Evolutionary conservation across 352 stramenopile species (phyloP), one percentile per base, ranked within the genome.

Genomic region (Globisporangium viniferum): DNA sequence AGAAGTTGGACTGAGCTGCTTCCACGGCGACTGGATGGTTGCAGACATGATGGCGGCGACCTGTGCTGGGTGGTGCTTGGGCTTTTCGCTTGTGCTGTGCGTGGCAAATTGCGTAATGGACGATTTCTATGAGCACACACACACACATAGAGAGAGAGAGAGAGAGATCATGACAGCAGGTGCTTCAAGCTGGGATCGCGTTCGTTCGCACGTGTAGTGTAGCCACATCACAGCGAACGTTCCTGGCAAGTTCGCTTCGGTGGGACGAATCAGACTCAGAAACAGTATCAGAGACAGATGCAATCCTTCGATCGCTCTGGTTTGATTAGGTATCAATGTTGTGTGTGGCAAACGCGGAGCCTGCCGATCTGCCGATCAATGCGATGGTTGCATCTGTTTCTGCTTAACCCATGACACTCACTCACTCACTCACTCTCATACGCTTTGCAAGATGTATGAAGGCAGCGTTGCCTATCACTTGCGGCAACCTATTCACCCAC

Each of bases 101-200:
- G 44, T 66, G 8, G 60, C 29, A 5, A 66, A 58, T 66, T 58
- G 29, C 44, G 46, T 66, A 48, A 35, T 66, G 60, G 27, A 15
- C 4, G 35, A 53, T 35, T 14, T 10, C 36, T 55, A 9, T 55
- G 36, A 24, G 5, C 36, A 24, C 36, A 20, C 2, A 41, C 54
- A 24, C 41, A 24, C 24, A 24, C 0, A n/a, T n/a, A n/a, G n/a
- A 59, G 54, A 59, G 15, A 44, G 2, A 6, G 36, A 44, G 36
- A 44, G 15, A 44, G 36, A 44, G 36, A 44, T 10, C 41, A 48
- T 20, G 41, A n/a, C 41, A 20, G 15, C 10, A 44, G 36, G 36
- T 33, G 31, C 31, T 33, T 33, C 31, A 33, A 33, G 3, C 31
- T 33, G 31, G 31, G 31, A 33, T 33, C 31, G 31, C 31, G 5